Evolutionary conservation across 2,329 filamentous ascomycete species (phyloP).

Genomic region (Xylaria sp.): DNA sequence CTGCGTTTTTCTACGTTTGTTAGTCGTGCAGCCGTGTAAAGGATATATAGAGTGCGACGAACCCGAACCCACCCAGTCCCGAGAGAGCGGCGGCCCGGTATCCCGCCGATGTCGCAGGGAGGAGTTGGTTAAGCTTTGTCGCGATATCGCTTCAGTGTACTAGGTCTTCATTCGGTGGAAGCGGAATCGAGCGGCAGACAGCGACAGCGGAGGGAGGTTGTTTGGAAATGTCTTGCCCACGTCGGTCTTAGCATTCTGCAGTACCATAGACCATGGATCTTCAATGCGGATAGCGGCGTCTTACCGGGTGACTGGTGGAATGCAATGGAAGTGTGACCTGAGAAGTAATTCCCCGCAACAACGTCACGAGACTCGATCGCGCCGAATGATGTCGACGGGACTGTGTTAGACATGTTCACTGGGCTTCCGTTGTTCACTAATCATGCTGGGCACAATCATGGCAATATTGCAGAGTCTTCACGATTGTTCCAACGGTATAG

Average conservation of each 20-base stretch:
- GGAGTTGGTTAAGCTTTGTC: not conserved
- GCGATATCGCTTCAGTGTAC: not conserved
- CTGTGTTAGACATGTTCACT: not conserved
- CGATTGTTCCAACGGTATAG: not conserved
- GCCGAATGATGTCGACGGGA: not conserved
- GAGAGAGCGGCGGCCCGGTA: not conserved
- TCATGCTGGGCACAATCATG: not conserved
- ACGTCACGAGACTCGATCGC: not conserved
- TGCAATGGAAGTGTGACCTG: not conserved
- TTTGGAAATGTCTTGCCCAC: not conserved
- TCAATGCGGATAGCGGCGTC: no score
- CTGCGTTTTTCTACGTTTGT: constrained; percentile 42
- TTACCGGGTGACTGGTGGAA: not conserved
- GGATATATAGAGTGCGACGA: not conserved
- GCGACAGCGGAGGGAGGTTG: not conserved
- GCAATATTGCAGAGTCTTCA: not conserved
- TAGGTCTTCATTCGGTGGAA: constrained; percentile 4
- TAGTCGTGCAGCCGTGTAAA: not conserved
- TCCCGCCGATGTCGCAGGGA: not conserved
- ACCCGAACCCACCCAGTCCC: constrained; percentile 7
- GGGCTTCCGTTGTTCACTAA: not conserved
- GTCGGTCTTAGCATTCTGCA: not conserved
- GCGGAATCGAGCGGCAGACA: not conserved
- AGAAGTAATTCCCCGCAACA: not conserved
- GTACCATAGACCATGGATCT: no score